These are phyloP conservation scores for Trichoderma polysporum DNA, from an alignment of 2,329 filamentous ascomycete species.

Conservation along the genomic window DNA sequence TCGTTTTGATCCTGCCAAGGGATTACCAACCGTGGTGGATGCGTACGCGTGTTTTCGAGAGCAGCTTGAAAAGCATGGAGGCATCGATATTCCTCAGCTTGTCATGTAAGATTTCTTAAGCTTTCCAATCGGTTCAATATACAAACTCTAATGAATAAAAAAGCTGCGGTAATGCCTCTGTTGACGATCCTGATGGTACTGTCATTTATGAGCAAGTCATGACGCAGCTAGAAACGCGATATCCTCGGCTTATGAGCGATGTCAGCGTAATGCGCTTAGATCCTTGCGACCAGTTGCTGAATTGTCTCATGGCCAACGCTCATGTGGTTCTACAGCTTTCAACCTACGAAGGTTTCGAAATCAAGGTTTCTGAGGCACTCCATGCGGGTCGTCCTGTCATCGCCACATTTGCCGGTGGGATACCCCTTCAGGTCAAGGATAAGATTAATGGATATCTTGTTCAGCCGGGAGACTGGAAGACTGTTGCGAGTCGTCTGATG, in stretches of 20 bases:
- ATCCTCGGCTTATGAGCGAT: slow-evolving; percentile 60
- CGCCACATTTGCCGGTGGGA: slow-evolving; percentile 73
- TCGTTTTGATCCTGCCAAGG: slow-evolving; percentile 81
- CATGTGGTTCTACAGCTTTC: slow-evolving; percentile 76
- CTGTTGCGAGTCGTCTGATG: slow-evolving; percentile 66
- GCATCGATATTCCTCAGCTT: slow-evolving; percentile 61
- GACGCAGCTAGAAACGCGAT: slow-evolving; percentile 61
- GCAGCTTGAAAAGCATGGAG: slow-evolving; percentile 52
- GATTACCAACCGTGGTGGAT: slow-evolving; percentile 74
- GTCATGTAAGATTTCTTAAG: slow-evolving; percentile 52
- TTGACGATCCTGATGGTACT: slow-evolving; percentile 77
- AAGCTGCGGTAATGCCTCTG: slow-evolving; percentile 70
- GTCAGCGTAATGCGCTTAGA: slow-evolving; percentile 76
- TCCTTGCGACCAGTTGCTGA: slow-evolving; percentile 77
- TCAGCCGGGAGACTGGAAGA: slow-evolving; percentile 65
- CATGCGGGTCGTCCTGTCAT: slow-evolving; percentile 79
- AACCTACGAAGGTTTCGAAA: slow-evolving; percentile 79
- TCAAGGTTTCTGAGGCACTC: slow-evolving; percentile 81
- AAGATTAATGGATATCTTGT: slow-evolving; percentile 73
- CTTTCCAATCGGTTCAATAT: background rate
- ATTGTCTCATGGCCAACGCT: slow-evolving; percentile 70
- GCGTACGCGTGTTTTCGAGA: slow-evolving; percentile 72
- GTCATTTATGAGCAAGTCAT: slow-evolving; percentile 72
- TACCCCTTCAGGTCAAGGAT: slow-evolving; percentile 74
- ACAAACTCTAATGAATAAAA: background rate